Evolutionary conservation across 352 stramenopile species (phyloP), one percentile per base, ranked within the genome.

Genomic region (Aphanomyces invadans): DNA sequence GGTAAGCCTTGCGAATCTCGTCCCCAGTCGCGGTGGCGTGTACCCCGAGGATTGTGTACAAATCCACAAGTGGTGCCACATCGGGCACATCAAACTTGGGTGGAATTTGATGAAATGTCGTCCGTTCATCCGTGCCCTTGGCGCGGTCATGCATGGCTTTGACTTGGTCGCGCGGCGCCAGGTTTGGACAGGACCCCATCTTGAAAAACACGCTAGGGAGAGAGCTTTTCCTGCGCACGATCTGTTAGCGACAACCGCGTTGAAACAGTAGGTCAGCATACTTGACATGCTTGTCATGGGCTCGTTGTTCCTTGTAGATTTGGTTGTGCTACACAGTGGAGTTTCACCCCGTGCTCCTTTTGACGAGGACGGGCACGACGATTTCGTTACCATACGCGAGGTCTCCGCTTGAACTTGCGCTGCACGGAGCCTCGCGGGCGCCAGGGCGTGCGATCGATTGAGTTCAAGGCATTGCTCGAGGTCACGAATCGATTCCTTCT

Each of bases 291-390:
- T 65, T 65, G 46, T 65, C 59, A 17, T 26, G 26, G 0, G 59
- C 59, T n/a, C 59, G 59, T 1, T 65, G 59, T 23, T 65, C 59
- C 26, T 55, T 55, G 59, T 65, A 65, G 9, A 65, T 17, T 25
- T 52, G 59, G 23, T 55, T n/a, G 19, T 36, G 59, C 59, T 65
- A 55, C 28, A 19, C 46, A 42, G 15, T 45, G n/a, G 15, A 55
- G 15, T 4, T 51, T n/a, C n/a, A n/a, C n/a, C n/a, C n/a, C n/a
- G n/a, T n/a, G n/a, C n/a, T n/a, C n/a, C n/a, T n/a, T n/a, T n/a
- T n/a, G n/a, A n/a, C n/a, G n/a, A n/a, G n/a, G n/a, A n/a, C n/a
- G n/a, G n/a, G n/a, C n/a, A n/a, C n/a, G n/a, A 21, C 29, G n/a
- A 15, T 29, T 0, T 54, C n/a, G 4, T 28, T 65, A 65, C 59